These are phyloP conservation scores for Syzygium malaccense DNA, from an alignment of 441 rosid genomes.

Conservation along the genomic window DNA sequence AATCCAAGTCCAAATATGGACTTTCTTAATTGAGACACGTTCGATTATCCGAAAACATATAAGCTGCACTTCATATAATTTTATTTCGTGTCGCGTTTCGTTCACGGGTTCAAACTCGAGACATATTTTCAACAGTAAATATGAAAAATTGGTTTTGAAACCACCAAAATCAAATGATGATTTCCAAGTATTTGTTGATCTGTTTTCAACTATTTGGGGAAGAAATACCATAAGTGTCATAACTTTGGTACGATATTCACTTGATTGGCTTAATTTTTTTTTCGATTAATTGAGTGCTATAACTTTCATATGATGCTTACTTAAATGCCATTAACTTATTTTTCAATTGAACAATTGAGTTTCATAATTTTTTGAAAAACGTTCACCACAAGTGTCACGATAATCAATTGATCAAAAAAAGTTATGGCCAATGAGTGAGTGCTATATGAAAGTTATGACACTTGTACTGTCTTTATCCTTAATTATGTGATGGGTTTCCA, in stretches of 20 bases:
- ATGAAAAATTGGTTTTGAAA: background rate
- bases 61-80: no score
- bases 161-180: background rate
- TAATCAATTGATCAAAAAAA: no score
- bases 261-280: background rate
- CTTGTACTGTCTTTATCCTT: no score
- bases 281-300: background rate
- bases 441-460: no score
- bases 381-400: no score
- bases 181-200: background rate
- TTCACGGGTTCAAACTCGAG: no score
- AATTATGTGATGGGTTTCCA: background rate
- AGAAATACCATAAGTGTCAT: accelerated
- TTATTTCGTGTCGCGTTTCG: no score
- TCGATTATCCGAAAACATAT: no score
- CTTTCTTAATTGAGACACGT: no score
- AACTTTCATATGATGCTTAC: background rate
- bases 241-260: accelerated
- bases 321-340: background rate
- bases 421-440: background rate
- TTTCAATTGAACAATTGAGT: no score
- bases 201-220: background rate
- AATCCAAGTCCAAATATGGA: no score
- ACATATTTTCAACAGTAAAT: background rate
- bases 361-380: no score